Conservation (phyloP, 139 green algal species). For the Closterium sp. region DNA sequence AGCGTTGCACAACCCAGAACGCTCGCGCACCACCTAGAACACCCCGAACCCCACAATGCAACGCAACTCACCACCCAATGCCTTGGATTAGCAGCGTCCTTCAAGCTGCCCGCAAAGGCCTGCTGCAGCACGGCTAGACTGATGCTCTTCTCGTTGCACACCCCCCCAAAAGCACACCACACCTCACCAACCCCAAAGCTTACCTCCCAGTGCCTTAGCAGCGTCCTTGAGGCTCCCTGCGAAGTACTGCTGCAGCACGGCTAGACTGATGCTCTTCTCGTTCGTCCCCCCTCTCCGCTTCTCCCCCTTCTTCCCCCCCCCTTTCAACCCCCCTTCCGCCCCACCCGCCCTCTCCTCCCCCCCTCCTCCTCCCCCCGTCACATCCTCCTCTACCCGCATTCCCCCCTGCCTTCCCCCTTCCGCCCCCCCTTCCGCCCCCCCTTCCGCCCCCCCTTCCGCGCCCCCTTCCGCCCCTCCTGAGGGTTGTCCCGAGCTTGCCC, state of each 20-base stretch:
- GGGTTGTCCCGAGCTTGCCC: background rate
- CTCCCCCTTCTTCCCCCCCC: background rate
- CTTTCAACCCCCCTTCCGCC: background rate
- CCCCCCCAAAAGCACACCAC: too few relatives aligned
- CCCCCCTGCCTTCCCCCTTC: background rate
- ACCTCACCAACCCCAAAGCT: background rate
- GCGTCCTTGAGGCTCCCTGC: conserved; percentile 50
- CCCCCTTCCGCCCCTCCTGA: conserved; percentile 6
- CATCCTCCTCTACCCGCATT: background rate
- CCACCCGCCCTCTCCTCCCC: background rate
- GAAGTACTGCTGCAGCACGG: conserved; percentile 52
- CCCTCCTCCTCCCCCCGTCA: background rate
- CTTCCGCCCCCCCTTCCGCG: background rate
- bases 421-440: conserved; percentile 4
- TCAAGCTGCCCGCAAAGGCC: conserved; percentile 47
- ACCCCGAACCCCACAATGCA: too few relatives aligned
- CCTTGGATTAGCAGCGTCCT: conserved; percentile 53
- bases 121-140: conserved; percentile 43
- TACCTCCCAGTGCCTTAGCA: conserved; percentile 48
- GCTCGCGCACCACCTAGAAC: too few relatives aligned
- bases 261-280: conserved; percentile 44
- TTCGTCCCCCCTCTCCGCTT: conserved; percentile 1
- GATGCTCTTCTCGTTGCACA: conserved; percentile 49
- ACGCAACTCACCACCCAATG: conserved; percentile 37
- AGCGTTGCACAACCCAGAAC: too few relatives aligned